Conservation (phyloP, 2,329 filamentous ascomycete species). For the Stagonosporopsis cucurbitacearum region DNA sequence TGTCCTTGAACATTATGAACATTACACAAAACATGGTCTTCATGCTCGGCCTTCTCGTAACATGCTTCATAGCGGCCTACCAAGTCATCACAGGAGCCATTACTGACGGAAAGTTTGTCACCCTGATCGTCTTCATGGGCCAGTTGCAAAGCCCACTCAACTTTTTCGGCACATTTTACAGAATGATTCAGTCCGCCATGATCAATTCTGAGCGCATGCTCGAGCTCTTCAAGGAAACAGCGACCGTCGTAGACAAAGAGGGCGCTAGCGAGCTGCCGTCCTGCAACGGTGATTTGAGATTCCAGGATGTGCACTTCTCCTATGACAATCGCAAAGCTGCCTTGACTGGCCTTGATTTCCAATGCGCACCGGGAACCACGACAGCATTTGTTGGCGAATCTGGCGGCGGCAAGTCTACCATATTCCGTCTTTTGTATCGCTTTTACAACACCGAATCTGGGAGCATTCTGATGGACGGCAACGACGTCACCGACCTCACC, state of each 20-base stretch:
- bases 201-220: slow-evolving; percentile 95
- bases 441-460: slow-evolving; percentile 90
- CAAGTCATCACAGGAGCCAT: slow-evolving; percentile 68
- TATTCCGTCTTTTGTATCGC: slow-evolving; percentile 93
- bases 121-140: slow-evolving; percentile 75
- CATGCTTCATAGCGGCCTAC: slow-evolving; percentile 72
- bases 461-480: slow-evolving; percentile 81
- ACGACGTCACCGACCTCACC: slow-evolving; percentile 82
- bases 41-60: slow-evolving; percentile 69
- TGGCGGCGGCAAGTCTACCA: slow-evolving; percentile 93
- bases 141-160: slow-evolving; percentile 74
- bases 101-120: slow-evolving; percentile 71
- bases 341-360: slow-evolving; percentile 81
- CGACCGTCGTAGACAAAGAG: slow-evolving; percentile 82
- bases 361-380: slow-evolving; percentile 86
- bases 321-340: slow-evolving; percentile 89
- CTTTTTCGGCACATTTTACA: slow-evolving; percentile 91
- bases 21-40: slow-evolving; percentile 69
- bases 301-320: slow-evolving; percentile 87
- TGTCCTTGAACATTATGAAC: slow-evolving; percentile 66
- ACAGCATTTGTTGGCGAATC: slow-evolving; percentile 97
- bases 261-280: slow-evolving; percentile 66
- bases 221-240: slow-evolving; percentile 94
- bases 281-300: slow-evolving; percentile 83
- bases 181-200: slow-evolving; percentile 94